A percentile compares a stretch with the other conserved stretches of the same genome.
These are phyloP conservation scores for Globisporangium camurandrum DNA, from an alignment of 352 stramenopile species.

Conservation along the genomic window DNA sequence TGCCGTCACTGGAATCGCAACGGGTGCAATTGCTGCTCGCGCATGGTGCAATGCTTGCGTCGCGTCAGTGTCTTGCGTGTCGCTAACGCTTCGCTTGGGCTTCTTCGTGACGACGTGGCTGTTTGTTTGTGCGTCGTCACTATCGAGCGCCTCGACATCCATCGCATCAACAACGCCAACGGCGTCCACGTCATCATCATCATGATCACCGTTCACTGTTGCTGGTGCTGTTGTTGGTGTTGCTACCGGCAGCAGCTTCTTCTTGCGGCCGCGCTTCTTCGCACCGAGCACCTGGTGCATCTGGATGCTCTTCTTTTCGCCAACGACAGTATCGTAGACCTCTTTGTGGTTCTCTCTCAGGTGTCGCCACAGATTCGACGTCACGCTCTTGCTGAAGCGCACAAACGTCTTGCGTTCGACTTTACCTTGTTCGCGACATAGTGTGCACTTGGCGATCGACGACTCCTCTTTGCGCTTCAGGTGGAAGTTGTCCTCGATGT, in stretches of 20 bases:
- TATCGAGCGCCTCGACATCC: slow-evolving; percentile 7
- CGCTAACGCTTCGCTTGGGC: slow-evolving; percentile 24
- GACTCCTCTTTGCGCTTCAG: slow-evolving; percentile 69
- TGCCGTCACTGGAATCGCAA: too few species aligned
- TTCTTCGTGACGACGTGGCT: slow-evolving; percentile 25
- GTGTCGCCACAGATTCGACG: slow-evolving; percentile 76
- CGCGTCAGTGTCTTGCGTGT: slow-evolving; percentile 42
- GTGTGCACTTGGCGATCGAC: slow-evolving; percentile 55
- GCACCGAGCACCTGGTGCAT: slow-evolving; percentile 52
- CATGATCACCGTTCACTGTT: neutral
- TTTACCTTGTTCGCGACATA: slow-evolving; percentile 53
- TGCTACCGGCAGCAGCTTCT: slow-evolving; percentile 17
- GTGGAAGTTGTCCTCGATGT: slow-evolving; percentile 51
- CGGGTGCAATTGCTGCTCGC: too few species aligned
- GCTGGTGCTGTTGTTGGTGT: neutral
- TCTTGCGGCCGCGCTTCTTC: slow-evolving; percentile 58
- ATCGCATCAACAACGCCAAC: neutral
- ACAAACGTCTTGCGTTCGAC: slow-evolving; percentile 59
- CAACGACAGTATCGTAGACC: slow-evolving; percentile 59
- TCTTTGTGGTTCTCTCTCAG: slow-evolving; percentile 76
- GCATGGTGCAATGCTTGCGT: too few species aligned
- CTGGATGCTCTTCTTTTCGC: slow-evolving; percentile 71
- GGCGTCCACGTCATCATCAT: slow-evolving; percentile 11
- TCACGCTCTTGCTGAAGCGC: slow-evolving; percentile 80
- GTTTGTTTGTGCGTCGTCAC: neutral